Base-by-base conservation (phyloP, 1,139 yeast species). In the Lodderomyces theae region DNA sequence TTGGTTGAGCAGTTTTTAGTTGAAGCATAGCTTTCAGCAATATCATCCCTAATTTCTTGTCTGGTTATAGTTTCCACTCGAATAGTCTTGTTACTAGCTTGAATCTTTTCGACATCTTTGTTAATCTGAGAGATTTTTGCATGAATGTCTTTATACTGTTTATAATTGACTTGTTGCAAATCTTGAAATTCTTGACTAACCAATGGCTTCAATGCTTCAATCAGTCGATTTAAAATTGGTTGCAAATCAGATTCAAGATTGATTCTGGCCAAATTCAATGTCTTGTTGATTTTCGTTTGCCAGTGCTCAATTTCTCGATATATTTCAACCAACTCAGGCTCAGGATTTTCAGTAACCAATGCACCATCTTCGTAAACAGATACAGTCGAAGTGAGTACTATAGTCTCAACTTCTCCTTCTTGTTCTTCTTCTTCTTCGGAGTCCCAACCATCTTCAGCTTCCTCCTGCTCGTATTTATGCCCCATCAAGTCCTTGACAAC, bases 21-120 rank as follows among this genome's bases (percentile, higher is more conserved):
- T 2, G 52, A 53, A 15, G 67, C 64, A 12, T 74, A 67, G 11
- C 70, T 54, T 2, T 50, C 56, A 15, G 66, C 63, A 34, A 82
- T 66, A n/a, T 61, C 54, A 43, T 76, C 82, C 54, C 88, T 68
- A 56, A 80, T 69, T 41, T 73, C 77, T 53, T 82, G 80, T 53
- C 90, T 69, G 0, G 81, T 60, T 15, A 82, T 70, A 7, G 58
- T 54, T 34, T 54, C 59, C 4, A 58, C 56, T 6, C 52, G 44
- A 13, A 4, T n/a, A 53, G 71, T 47, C 58, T 59, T 54, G 16
- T 69, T 70, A 13, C 66, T 61, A 25, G 58, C 66, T 42, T 72
- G 63, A 39, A 75, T 71, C n/a, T 59, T 45, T 34, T 69, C 75
- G 33, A 65, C 63, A 42, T 72, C 74, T 47, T 76, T 72, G 52